Evolutionary conservation across 116 monocot genomes (phyloP), one percentile per base, ranked within the genome.

Genomic region (Posidonia oceanica): DNA sequence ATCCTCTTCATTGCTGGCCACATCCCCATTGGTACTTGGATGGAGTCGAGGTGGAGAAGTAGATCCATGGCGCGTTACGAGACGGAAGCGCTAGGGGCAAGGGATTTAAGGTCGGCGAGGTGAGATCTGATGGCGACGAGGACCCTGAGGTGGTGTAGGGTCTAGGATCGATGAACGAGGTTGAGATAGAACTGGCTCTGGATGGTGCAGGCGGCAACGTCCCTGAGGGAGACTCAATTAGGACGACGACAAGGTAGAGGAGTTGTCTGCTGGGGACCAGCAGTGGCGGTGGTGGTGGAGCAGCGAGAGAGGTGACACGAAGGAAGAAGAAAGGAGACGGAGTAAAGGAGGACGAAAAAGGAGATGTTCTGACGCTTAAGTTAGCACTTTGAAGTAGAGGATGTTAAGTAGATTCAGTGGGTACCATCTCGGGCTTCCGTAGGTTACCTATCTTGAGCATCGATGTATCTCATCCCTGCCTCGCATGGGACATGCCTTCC

Each of bases 141-240:
- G 29, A 29, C 29, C 29, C 1, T 29, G 29, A 29, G 29, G 29
- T 29, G 29, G 29, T 1, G 29, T 29, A 29, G 29, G 29, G 29
- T 29, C 29, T 29, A 29, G 29, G 29, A 95, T 38, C 86, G 80
- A 14, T 84, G 80, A 40, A 86, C 86, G 18, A 95, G 86, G 76
- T 75, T 80, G 52, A 61, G 80, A 61, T 91, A 83, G 77, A 95
- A 95, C 21, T 65, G 61, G 17, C 78, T 64, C 71, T 95, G 91
- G 75, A 95, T 95, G 22, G 79, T 83, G 61, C 79, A 22, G 14
- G 95, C 95, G 5, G 95, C 95, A 51, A 77, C 54, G 54, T 95
- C 81, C n/a, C 76, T 59, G 5, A 90, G 76, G 15, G 85, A 73
- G 0, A 21, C 11, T 20, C 2, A 37, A 55, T 58, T 52, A 38